Percentiles rank a stretch among this genome's conserved stretches.
phyloP scores from a whole-genome alignment of 2,329 filamentous ascomycete genomes.

The Fusarium chaquense region DNA sequence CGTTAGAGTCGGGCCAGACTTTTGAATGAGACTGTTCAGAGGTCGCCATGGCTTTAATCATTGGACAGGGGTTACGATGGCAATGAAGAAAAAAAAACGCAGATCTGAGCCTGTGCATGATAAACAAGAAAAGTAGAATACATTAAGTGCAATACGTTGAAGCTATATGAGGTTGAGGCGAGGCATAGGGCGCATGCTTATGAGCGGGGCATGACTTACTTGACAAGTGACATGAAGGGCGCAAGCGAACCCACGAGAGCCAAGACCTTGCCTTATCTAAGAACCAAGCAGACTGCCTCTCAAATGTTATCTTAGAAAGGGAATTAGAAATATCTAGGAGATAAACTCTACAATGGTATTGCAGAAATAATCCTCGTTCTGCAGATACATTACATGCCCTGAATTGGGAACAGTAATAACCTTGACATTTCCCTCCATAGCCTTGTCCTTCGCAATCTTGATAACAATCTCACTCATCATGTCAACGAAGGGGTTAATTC shows the following conservation, averaged over 20 bases:
- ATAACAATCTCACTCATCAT: not conserved
- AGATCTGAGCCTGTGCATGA: not conserved
- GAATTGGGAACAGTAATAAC: not conserved
- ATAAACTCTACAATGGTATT: not conserved
- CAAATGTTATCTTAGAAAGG: too few species aligned
- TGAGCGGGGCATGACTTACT: not conserved
- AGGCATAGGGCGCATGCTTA: not conserved
- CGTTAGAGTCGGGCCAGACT: not conserved
- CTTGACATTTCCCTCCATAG: not conserved
- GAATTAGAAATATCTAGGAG: not conserved
- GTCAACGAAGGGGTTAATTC: slow-evolving; percentile 2
- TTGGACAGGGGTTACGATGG: fast-evolving
- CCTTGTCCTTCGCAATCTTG: not conserved
- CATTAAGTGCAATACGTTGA: not conserved
- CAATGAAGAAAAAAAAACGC: not conserved
- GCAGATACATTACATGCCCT: slow-evolving; percentile 11
- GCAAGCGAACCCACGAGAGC: not conserved
- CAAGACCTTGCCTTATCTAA: not conserved
- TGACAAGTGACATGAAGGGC: slow-evolving; percentile 18
- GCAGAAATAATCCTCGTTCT: slow-evolving; percentile 16
- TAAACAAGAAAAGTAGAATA: not conserved
- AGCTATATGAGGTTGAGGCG: not conserved
- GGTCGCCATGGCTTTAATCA: not conserved
- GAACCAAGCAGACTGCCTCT: too few species aligned
- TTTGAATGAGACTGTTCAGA: not conserved